A percentile compares a stretch with the other conserved stretches of the same genome.
phyloP scores from a whole-genome alignment of 1,284 basidiomycete species.

The Xerocomus minutiporus region DNA sequence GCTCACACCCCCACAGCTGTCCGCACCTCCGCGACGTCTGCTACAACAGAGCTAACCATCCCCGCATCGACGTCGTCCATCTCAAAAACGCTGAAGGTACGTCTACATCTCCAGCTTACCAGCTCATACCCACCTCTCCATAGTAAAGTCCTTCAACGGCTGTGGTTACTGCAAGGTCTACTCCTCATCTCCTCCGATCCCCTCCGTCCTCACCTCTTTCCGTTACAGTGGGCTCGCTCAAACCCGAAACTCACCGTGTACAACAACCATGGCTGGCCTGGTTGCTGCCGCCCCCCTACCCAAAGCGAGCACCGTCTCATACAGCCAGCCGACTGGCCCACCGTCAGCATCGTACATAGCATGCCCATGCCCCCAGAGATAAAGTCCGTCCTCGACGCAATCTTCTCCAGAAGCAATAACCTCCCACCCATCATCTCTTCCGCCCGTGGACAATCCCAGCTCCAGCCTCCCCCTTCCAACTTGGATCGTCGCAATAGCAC shows the following conservation, averaged over 20 bases:
- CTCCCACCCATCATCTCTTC: conserved; percentile 28
- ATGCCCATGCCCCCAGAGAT: conserved; percentile 66
- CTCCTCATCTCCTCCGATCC: conserved; percentile 25
- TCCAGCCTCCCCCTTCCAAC: conserved; percentile 34
- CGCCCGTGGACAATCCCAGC: conserved; percentile 24
- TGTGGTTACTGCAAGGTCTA: conserved; percentile 81
- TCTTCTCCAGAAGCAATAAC: conserved; percentile 35
- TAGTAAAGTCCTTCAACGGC: conserved; percentile 76
- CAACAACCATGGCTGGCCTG: conserved; percentile 75
- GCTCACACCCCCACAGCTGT: conserved; percentile 44
- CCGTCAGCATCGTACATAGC: conserved; percentile 67
- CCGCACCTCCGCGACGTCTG: conserved; percentile 71
- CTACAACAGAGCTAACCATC: conserved; percentile 65
- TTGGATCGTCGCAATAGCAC: conserved; percentile 50
- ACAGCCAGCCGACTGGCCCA: conserved; percentile 72
- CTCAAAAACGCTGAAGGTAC: conserved; percentile 80
- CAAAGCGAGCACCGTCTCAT: conserved; percentile 55
- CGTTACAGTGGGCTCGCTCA: conserved; percentile 59
- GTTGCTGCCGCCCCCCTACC: conserved; percentile 71
- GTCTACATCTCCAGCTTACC: conserved; percentile 18
- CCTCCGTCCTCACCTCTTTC: conserved; percentile 26
- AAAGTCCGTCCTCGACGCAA: conserved; percentile 56
- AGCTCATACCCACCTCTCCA: conserved; percentile 9
- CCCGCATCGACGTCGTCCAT: conserved; percentile 67
- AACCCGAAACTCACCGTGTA: conserved; percentile 53